Evolutionary conservation across 208 protist genomes (phyloP), one percentile per base, ranked within the genome.

Genomic region (Acanthamoeba sp.): DNA sequence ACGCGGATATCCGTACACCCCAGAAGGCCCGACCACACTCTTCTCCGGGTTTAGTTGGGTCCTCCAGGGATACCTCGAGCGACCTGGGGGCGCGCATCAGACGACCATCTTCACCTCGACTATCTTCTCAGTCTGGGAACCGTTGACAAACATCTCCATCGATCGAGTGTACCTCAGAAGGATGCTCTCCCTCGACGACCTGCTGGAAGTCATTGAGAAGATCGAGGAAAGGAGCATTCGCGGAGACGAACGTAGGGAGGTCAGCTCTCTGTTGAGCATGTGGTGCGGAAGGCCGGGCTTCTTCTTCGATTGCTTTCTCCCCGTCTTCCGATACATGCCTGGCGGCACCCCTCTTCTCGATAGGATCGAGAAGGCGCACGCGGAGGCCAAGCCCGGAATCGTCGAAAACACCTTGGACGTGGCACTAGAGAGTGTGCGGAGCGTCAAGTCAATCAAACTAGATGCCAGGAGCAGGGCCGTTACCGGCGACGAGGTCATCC

Each of bases 41-140:
- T 91, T 91, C 55, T 91, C 85, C 2, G 85, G 9, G 1, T 91
- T 91, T 27, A 45, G 85, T 2, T 91, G 85, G 85, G 59, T 91
- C 20, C 85, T 91, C 32, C 14, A 91, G 85, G 50, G 40, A 2
- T 91, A 69, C 40, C 85, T 91, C 52, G 24, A 71, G 27, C 29
- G 14, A 20, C n/a, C 52, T 69, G n/a, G n/a, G n/a, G 85, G 22
- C 14, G 1, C 85, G n/a, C 36, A n/a, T 50, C 85, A 91, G 52
- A 91, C 85, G n/a, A 52, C 85, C 40, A 69, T 85, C 76, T 85
- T 85, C 34, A 36, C 76, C 40, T 85, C 76, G 22, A 85, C 76
- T 24, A 55, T n/a, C 76, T 85, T 85, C 76, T 85, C 76, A 36
- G 76, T 85, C 36, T 85, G 76, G 76, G 76, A 85, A 36, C 76